Evolutionary conservation across 1,139 yeast species (phyloP).

Genomic region (Candida pseudocylindracea): DNA sequence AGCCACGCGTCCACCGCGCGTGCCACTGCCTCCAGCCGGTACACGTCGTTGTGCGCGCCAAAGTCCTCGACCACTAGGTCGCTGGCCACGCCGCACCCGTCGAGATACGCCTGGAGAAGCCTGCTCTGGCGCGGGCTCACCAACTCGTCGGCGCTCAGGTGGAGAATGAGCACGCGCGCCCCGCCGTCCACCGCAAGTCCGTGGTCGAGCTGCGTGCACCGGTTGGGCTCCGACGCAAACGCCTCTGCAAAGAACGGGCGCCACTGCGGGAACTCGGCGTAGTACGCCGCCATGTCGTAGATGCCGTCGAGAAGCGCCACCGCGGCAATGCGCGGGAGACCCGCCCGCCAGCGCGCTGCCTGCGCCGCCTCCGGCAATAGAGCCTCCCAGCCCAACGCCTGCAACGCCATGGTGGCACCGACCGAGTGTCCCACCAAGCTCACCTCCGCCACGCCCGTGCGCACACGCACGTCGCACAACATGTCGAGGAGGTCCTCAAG

Average conservation of each 20-base stretch:
- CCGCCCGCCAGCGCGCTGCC: too few species aligned
- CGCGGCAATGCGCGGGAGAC: not conserved
- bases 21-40: slow-evolving; percentile 5
- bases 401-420: not conserved
- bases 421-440: not conserved
- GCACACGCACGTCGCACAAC: not conserved
- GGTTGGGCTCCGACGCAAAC: slow-evolving; percentile 23
- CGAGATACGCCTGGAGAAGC: slow-evolving; percentile 5
- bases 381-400: not conserved
- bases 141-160: slow-evolving; percentile 15
- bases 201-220: slow-evolving; percentile 4
- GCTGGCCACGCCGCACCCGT: slow-evolving; percentile 1
- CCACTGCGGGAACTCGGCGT: slow-evolving; percentile 16
- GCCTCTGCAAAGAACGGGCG: slow-evolving; percentile 8
- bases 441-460: not conserved
- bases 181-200: slow-evolving; percentile 3
- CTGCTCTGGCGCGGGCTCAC: slow-evolving; percentile 9
- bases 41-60: slow-evolving; percentile 16
- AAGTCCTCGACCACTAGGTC: slow-evolving; percentile 6
- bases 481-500: not conserved
- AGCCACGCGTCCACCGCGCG: too few species aligned
- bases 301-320: slow-evolving; percentile 25
- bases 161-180: slow-evolving; percentile 6
- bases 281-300: slow-evolving; percentile 16
- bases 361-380: too few species aligned